These are phyloP conservation scores for Chlamydomonas reinhardtii DNA, from an alignment of 163 green algal species.

Conservation along the genomic window DNA sequence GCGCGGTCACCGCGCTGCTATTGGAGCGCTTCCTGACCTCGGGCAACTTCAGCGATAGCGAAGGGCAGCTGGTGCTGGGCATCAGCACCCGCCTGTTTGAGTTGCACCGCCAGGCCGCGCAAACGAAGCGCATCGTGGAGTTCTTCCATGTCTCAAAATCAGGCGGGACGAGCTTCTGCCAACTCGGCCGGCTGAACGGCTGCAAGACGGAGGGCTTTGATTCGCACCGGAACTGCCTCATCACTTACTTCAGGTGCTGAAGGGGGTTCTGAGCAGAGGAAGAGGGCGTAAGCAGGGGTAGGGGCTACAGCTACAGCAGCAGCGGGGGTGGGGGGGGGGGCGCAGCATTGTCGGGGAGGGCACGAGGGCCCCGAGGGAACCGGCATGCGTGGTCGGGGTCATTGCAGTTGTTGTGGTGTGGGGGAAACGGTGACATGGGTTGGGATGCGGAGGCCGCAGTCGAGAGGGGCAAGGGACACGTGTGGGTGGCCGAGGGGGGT, in stretches of 20 bases:
- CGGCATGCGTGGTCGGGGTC: too few relatives aligned
- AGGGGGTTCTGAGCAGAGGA: too few relatives aligned
- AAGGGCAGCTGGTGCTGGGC: not conserved
- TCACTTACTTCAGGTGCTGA: constrained; percentile 33
- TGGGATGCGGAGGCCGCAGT: too few relatives aligned
- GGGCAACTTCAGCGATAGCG: not conserved
- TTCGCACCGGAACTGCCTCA: constrained; percentile 11
- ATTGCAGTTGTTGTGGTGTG: too few relatives aligned
- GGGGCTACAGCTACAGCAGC: too few relatives aligned
- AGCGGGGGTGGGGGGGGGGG: too few relatives aligned
- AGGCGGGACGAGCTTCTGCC: constrained; percentile 46
- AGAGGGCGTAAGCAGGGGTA: too few relatives aligned
- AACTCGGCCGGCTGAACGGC: constrained; percentile 43
- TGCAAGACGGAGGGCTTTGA: constrained; percentile 37
- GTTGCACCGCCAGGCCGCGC: constrained; percentile 23
- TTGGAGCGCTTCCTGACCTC: constrained; percentile 15
- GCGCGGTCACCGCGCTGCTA: not conserved
- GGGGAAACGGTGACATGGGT: too few relatives aligned
- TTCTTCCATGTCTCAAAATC: constrained; percentile 52
- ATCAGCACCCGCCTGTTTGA: constrained; percentile 12
- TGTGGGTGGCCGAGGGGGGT: too few relatives aligned
- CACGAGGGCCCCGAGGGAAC: too few relatives aligned
- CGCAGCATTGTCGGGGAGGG: too few relatives aligned
- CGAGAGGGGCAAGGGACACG: too few relatives aligned
- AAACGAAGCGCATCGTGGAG: constrained; percentile 46